These are phyloP conservation scores for Apiospora pterosperma DNA, from an alignment of 2,329 filamentous ascomycete species.

Conservation along the genomic window DNA sequence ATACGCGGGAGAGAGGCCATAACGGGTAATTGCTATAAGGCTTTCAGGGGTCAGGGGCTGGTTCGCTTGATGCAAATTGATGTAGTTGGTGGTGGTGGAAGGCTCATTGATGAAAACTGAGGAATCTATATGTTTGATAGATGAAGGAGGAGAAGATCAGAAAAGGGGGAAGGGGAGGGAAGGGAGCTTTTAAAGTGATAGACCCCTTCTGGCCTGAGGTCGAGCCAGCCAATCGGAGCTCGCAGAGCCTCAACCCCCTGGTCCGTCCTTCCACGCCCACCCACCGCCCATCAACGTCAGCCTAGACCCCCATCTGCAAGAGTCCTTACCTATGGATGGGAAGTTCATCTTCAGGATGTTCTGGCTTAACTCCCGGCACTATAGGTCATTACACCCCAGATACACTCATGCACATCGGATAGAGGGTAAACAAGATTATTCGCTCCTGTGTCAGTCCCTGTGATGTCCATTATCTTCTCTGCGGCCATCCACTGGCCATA, in stretches of 20 bases:
- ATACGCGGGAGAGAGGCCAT: neutral
- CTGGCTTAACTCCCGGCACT: too few relatives aligned
- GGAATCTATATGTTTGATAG: neutral
- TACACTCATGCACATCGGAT: neutral
- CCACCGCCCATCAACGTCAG: neutral
- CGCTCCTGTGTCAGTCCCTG: neutral
- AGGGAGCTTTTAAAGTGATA: conserved; percentile 8
- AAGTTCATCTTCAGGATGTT: neutral
- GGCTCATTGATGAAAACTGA: neutral
- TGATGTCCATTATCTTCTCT: too few relatives aligned
- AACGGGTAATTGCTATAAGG: neutral
- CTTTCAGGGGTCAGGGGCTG: neutral
- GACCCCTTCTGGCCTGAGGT: neutral
- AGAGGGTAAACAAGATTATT: neutral
- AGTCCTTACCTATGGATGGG: neutral
- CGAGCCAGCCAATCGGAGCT: conserved; percentile 7
- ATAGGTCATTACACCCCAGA: neutral
- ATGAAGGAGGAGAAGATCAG: conserved; percentile 4
- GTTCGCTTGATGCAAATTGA: conserved; percentile 2
- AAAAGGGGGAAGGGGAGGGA: conserved; percentile 2
- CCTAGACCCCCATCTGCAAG: neutral
- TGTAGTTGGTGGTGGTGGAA: neutral
- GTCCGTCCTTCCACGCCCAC: neutral
- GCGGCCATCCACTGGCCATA: neutral
- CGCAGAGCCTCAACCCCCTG: neutral